Evolutionary conservation across 805 yeast genomes (phyloP), one percentile per base, ranked within the genome.

Genomic region (Candida ulmi): DNA sequence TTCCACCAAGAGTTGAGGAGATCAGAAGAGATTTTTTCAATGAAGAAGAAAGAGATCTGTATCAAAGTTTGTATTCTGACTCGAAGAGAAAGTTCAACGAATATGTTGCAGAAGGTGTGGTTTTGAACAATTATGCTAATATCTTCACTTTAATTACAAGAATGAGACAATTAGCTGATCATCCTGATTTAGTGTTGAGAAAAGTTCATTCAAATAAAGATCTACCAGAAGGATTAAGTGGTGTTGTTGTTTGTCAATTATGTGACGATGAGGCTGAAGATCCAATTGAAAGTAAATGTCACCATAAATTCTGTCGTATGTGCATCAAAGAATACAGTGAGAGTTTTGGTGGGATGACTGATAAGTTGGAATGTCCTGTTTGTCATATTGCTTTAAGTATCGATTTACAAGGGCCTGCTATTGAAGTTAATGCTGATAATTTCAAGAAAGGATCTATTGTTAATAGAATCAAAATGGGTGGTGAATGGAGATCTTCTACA

Each of bases 261-360:
- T 93, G 99, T 63, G 98, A 90, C 50, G 99, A 93, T 56, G 97
- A 90, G 61, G 97, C 98, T 0, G 98, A 93, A 61, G 99, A 93
- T 44, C 95, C 99, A 0, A 88, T 93, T 35, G 90, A 85, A 60
- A 83, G 96, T 3, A 86, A 83, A 57, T 93, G 99, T 60, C 96
- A 85, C 50, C 99, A 93, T 58, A 76, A 76, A 45, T 93, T 93
- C 57, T 93, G 99, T 58, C 75, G 99, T 23, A 70, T 93, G 69
- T 93, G 99, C 59, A 78, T 93, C 41, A 78, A 74, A 42, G 99
- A 95, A 61, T 93, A 93, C 55, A 77, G 83, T 35, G 96, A 90
- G 47, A 79, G 93, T 38, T 86, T 70, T 54, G 74, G 74, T 31
- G 95, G 93, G 4, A 71, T 65, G 15, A 63, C 61, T 9, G 66